Base-by-base conservation (phyloP, 2,329 filamentous ascomycete genomes). In the Pseudogymnoascus sp. region DNA sequence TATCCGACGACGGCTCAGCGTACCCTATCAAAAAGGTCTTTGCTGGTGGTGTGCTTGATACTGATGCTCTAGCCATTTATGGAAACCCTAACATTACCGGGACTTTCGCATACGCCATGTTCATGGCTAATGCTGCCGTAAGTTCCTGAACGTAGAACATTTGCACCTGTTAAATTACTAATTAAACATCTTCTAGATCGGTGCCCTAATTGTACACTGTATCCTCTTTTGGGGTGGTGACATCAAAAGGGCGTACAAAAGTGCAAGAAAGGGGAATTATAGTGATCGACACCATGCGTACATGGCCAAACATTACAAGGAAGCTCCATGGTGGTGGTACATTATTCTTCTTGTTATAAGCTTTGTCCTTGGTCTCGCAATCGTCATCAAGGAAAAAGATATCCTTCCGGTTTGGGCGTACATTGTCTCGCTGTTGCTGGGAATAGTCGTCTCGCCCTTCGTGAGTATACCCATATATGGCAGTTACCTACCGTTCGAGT, bases 71-170 rank as follows among this genome's bases (percentile, higher is more conserved):
- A 23, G 70, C 70, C 0, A 68, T 73, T 25, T 75, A 78, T 59
- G 82, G 82, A 1, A 64, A 79, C 2, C 82, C 82, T 0, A 75
- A 69, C 6, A 69, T 85, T 2, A 77, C 77, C 0, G 82, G 80
- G 1, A 76, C 72, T 0, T 84, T 84, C 66, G 81, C 80, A 0
- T 83, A 79, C 49, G 73, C 78, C 1, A 76, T 84, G 75, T 79
- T 85, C 65, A 84, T 84, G 74, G 80, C 82, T 1, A 84, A 84
- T 70, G 79, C 80, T 65, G 81, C 82, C 34, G 79, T 81, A 73
- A 70, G 79, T 76, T 46, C 11, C 18, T 11, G 49, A 9, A 12
- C 3, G 7, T 36, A 43, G 1, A 11, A 34, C 14, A 3, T 0
- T n/a, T 1, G 1, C 14, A 1, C 4, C 0, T 11, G 11, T 11